A percentile compares a stretch with the other conserved stretches of the same genome.
phyloP scores from a whole-genome alignment of 1,139 yeast species.

The Yamadazyma sp. region DNA sequence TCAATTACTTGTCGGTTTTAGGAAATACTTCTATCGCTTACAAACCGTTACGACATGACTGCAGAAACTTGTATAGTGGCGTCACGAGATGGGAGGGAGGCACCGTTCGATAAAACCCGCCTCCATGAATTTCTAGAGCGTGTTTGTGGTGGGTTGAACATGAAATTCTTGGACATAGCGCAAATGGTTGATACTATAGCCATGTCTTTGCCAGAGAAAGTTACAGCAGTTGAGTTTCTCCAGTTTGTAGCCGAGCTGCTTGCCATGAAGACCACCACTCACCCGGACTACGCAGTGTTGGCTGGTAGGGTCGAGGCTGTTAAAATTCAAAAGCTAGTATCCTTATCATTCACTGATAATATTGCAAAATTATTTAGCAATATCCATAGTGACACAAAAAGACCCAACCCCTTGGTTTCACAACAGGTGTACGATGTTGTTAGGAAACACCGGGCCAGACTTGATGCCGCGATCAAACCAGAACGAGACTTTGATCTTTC shows the following conservation, averaged over 20 bases:
- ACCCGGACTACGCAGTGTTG: slow-evolving; percentile 47
- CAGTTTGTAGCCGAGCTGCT: slow-evolving; percentile 43
- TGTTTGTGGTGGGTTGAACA: slow-evolving; percentile 22
- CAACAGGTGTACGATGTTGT: slow-evolving; percentile 29
- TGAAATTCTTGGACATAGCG: slow-evolving; percentile 20
- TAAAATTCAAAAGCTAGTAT: slow-evolving; percentile 29
- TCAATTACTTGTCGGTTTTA: not conserved
- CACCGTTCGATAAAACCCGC: slow-evolving; percentile 16
- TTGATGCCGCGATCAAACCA: slow-evolving; percentile 36
- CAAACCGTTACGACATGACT: slow-evolving; percentile 1
- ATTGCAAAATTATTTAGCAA: slow-evolving; percentile 21
- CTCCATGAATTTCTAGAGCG: slow-evolving; percentile 17
- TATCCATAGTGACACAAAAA: slow-evolving; percentile 15
- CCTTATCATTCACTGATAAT: slow-evolving; percentile 34
- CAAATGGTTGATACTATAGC: slow-evolving; percentile 22
- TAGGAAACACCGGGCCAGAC: slow-evolving; percentile 25
- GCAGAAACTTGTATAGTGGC: slow-evolving; percentile 2
- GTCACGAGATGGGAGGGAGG: slow-evolving; percentile 8
- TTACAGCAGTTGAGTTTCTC: slow-evolving; percentile 32
- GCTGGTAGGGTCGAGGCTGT: slow-evolving; percentile 48
- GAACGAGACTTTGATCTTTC: slow-evolving; percentile 42
- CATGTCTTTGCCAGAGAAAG: slow-evolving; percentile 32
- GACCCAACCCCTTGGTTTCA: slow-evolving; percentile 13
- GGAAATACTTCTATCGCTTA: not conserved
- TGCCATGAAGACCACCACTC: slow-evolving; percentile 45